Base-by-base conservation (phyloP, 2,329 filamentous ascomycete genomes). In the Pestalotiopsis sp. region DNA sequence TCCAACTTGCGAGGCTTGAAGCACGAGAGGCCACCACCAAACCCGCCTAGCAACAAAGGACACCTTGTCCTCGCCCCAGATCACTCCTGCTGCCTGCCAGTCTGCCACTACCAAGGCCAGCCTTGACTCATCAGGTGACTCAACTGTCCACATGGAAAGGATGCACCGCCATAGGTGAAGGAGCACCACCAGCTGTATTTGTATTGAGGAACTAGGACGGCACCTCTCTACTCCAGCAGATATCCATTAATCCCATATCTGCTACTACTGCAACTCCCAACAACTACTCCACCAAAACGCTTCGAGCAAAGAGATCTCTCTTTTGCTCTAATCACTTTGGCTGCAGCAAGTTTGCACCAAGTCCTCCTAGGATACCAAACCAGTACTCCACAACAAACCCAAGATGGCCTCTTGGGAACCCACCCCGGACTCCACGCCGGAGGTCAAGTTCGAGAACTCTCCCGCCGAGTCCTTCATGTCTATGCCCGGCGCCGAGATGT, bases 401-500 rank as follows among this genome's bases (percentile, higher is more conserved):
- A 76, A 73, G n/a, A 84, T 86, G 84, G 78, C 80, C 68, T 78
- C 78, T 63, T 81, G 78, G 78, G 81, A 77, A 78, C 81, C 69
- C 61, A 72, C 57, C 39, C 69, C 80, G 63, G 74, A 76, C 14
- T 81, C 84, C 68, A 72, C 76, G 14, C 82, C 85, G 49, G 76
- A 80, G 69, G 76, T 85, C 77, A 88, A 88, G 78, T 82, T 87
- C 72, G 85, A 89, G 78, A 75, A 81, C 69, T 88, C 86, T 56
- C 86, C 86, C 2, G 79, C 84, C 76, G 87, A 89, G 77, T 88
- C 86, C 4, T 81, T 87, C 59, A 76, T 88, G 49, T 88, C 87
- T 2, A 79, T 82, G 1, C 84, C 86, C 2, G 81, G 83, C 71
- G 84, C 83, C 71, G 84, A 87, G 69, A 78, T 80, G 71, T 85